Conservation (phyloP, 208 protist species). For the Herpetomonas tarakana region DNA sequence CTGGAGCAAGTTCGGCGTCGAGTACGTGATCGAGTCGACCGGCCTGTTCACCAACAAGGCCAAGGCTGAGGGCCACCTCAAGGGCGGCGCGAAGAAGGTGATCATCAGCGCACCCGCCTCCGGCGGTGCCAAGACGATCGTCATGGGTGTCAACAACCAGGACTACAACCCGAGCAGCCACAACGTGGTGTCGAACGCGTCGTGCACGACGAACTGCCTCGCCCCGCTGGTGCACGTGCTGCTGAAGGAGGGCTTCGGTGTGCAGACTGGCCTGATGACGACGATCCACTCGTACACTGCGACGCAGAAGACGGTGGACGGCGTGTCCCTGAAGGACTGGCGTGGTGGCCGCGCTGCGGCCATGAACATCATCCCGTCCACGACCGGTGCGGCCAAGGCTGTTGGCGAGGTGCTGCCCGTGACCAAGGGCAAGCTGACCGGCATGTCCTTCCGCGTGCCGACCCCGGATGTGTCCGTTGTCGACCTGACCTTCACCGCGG, state of each 20-base stretch:
- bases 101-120: constrained; percentile 98
- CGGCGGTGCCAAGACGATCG: constrained; percentile 93
- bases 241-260: constrained; percentile 96
- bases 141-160: constrained; percentile 95
- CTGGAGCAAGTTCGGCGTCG: constrained; percentile 85
- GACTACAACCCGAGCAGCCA: constrained; percentile 70
- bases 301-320: constrained; percentile 96
- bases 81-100: constrained; percentile 96
- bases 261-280: constrained; percentile 97
- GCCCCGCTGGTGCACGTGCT: constrained; percentile 95
- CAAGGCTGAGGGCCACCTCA: constrained; percentile 73
- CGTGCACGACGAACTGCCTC: constrained; percentile 99
- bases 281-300: constrained; percentile 98
- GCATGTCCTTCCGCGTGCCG: constrained; percentile 98
- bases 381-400: constrained; percentile 98
- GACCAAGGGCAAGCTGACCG: constrained; percentile 61
- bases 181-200: constrained; percentile 95
- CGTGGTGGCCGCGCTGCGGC: constrained; percentile 91
- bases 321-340: constrained; percentile 95
- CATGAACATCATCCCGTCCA: constrained; percentile 98
- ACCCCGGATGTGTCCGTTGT: constrained; percentile 51
- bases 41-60: constrained; percentile 93
- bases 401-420: constrained; percentile 94
- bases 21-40: constrained; percentile 97
- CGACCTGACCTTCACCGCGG: constrained; percentile 33